Conservation (phyloP, 768 basidiomycete genomes). For the Dacryopinax spathularia region DNA sequence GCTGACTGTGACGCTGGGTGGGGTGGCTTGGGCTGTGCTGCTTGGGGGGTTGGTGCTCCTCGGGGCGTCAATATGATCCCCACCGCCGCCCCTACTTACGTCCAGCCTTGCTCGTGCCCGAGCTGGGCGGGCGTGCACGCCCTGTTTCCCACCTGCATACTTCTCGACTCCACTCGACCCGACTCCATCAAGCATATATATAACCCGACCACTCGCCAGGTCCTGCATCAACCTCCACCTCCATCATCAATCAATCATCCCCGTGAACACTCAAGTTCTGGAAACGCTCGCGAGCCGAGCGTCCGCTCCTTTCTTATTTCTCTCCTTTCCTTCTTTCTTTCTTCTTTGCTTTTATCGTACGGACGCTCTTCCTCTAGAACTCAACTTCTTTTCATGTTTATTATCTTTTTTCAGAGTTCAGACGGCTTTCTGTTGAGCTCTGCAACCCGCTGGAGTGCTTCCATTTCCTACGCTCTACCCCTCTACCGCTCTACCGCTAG, state of each 20-base stretch:
- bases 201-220: background rate
- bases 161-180: background rate
- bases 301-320: conserved; percentile 4
- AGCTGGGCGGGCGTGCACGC: too few relatives aligned
- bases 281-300: conserved; percentile 2
- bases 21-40: background rate
- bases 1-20: background rate
- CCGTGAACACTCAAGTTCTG: background rate
- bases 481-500: too few relatives aligned
- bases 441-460: too few relatives aligned
- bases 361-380: conserved; percentile 1
- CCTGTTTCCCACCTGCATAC: too few relatives aligned
- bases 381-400: background rate
- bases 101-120: background rate
- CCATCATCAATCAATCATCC: background rate
- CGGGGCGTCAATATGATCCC: background rate
- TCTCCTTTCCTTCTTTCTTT: background rate
- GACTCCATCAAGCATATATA: background rate
- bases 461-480: too few relatives aligned
- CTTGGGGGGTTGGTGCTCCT: background rate
- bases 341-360: background rate
- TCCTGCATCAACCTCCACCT: background rate
- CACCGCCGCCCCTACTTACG: background rate
- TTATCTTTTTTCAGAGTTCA: background rate
- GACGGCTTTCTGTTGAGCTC: background rate